These are phyloP conservation scores for Cladosporium sp. DNA, from an alignment of 2,329 filamentous ascomycete genomes.

Conservation along the genomic window DNA sequence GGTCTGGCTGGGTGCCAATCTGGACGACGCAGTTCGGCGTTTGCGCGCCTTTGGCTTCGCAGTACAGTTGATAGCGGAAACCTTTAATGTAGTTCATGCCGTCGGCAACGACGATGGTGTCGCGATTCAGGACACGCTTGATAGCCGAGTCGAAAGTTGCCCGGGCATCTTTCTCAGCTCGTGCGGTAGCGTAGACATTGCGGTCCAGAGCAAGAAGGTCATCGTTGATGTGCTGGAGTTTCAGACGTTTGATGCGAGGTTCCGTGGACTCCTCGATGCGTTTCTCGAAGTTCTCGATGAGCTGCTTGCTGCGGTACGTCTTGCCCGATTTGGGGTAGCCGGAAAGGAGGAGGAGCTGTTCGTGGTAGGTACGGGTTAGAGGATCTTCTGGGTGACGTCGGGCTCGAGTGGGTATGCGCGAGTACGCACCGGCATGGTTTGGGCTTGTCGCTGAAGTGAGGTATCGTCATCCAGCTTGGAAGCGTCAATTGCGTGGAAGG, in stretches of 20 bases:
- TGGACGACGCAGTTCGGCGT: constrained; percentile 75
- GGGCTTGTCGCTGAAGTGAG: constrained; percentile 16
- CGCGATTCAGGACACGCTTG: constrained; percentile 70
- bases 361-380: constrained; percentile 1
- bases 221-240: constrained; percentile 74
- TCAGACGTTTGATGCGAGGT: constrained; percentile 54
- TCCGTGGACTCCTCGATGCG: constrained; percentile 54
- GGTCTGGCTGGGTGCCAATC: constrained; percentile 57
- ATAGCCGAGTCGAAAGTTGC: constrained; percentile 75
- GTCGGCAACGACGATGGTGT: constrained; percentile 77
- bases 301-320: constrained; percentile 61
- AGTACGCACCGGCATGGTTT: constrained; percentile 19
- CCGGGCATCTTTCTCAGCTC: constrained; percentile 79
- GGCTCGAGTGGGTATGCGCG: neutral
- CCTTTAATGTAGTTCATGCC: constrained; percentile 87
- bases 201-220: constrained; percentile 69
- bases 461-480: constrained; percentile 16
- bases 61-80: constrained; percentile 82
- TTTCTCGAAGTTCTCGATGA: constrained; percentile 63
- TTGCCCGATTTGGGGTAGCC: constrained; percentile 66
- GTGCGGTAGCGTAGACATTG: constrained; percentile 72
- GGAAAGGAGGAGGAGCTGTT: constrained; percentile 61
- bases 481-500: neutral
- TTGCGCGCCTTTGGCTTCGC: constrained; percentile 76
- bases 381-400: neutral